A percentile compares a stretch with the other conserved stretches of the same genome.
phyloP scores from a whole-genome alignment of 139 green algal species.

The Parachlorella kessleri region DNA sequence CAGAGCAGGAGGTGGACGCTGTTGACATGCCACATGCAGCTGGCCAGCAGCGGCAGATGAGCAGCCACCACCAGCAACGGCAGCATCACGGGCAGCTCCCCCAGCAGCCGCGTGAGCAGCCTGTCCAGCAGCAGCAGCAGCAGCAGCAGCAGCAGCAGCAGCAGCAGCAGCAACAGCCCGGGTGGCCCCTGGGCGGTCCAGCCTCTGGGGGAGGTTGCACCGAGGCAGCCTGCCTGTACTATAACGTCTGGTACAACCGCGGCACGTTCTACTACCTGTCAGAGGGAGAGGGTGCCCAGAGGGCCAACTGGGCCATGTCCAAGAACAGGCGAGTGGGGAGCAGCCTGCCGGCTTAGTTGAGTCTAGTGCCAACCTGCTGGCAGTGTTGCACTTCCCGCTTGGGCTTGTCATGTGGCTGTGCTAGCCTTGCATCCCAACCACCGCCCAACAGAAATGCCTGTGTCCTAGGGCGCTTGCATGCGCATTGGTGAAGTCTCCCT shows the following conservation, averaged over 20 bases:
- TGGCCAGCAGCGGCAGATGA: background rate
- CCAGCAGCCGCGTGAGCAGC: background rate
- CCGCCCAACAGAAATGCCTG: too few relatives aligned
- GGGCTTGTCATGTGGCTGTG: too few relatives aligned
- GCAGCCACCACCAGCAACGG: background rate
- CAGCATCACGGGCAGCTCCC: background rate
- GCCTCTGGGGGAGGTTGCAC: constrained; percentile 56
- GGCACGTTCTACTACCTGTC: constrained; percentile 62
- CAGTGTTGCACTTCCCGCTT: too few relatives aligned
- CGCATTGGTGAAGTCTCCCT: too few relatives aligned
- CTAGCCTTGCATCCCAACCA: too few relatives aligned
- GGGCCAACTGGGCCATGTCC: background rate
- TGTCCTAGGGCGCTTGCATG: too few relatives aligned
- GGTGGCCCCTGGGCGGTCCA: constrained; percentile 34
- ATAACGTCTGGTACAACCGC: constrained; percentile 69
- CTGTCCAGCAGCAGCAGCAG: background rate
- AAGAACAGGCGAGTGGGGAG: background rate
- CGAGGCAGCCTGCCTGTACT: constrained; percentile 36
- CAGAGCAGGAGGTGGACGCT: too few relatives aligned
- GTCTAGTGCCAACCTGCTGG: too few relatives aligned
- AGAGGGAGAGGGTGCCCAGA: constrained; percentile 30
- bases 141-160: background rate
- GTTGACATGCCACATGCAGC: too few relatives aligned
- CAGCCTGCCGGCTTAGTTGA: too few relatives aligned
- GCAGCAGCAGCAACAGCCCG: background rate